phyloP scores from a whole-genome alignment of 352 stramenopile species.

The Globisporangium alternatum region DNA sequence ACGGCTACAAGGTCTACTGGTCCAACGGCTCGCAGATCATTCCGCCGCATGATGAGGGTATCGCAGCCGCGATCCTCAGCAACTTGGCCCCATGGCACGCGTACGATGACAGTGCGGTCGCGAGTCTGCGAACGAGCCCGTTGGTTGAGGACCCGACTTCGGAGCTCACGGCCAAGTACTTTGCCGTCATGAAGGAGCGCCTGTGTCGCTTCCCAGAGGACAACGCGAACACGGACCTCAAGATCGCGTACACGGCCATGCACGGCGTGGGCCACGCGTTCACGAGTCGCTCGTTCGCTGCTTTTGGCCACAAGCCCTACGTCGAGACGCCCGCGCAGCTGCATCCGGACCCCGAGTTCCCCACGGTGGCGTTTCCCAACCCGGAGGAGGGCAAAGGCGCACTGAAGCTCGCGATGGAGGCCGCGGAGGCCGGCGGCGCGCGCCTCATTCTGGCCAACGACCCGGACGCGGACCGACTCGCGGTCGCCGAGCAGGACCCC shows the following conservation, averaged over 20 bases:
- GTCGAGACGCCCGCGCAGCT: conserved; percentile 85
- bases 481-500: conserved; percentile 90
- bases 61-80: conserved; percentile 86
- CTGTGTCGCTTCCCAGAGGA: conserved; percentile 69
- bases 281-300: conserved; percentile 88
- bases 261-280: conserved; percentile 96
- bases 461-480: conserved; percentile 97
- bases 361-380: conserved; percentile 97
- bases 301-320: conserved; percentile 89
- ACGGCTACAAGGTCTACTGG: conserved; percentile 98
- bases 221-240: conserved; percentile 58
- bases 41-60: conserved; percentile 92
- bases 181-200: conserved; percentile 37
- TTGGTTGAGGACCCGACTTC: conserved; percentile 68
- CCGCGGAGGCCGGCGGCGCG: conserved; percentile 66
- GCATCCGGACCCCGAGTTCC: conserved; percentile 94
- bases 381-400: conserved; percentile 97
- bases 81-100: conserved; percentile 88
- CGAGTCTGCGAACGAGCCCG: conserved; percentile 30
- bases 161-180: conserved; percentile 75
- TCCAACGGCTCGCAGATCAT: conserved; percentile 97
- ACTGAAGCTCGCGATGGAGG: conserved; percentile 91
- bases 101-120: conserved; percentile 52
- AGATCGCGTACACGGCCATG: conserved; percentile 97
- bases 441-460: conserved; percentile 97